A percentile compares a stretch with the other conserved stretches of the same genome.
Evolutionary conservation across 495 filamentous ascomycete species (phyloP).

Genomic region (Aspergillus panamensis): DNA sequence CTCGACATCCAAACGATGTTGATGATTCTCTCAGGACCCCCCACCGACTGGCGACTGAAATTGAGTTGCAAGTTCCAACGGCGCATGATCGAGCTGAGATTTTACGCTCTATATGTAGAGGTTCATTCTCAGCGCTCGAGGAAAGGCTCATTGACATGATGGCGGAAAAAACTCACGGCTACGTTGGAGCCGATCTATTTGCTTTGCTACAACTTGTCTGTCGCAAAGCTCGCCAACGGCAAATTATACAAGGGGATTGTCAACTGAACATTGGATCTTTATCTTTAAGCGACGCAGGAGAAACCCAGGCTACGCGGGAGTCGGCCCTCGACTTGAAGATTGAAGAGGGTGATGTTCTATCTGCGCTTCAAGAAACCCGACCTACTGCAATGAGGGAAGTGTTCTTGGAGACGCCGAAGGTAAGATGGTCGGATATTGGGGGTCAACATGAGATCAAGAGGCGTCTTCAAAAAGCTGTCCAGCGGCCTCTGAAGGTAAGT

Average conservation of each 20-base stretch:
- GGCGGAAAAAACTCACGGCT: slow-evolving; percentile 62
- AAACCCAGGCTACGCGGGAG: slow-evolving; percentile 10
- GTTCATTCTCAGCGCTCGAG: slow-evolving; percentile 26
- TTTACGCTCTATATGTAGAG: slow-evolving; percentile 48
- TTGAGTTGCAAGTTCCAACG: slow-evolving; percentile 80
- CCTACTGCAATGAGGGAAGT: slow-evolving; percentile 90
- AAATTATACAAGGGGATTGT: slow-evolving; percentile 12
- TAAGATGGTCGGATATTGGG: slow-evolving; percentile 86
- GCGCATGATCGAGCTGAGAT: slow-evolving; percentile 69
- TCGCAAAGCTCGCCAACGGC: slow-evolving; percentile 40
- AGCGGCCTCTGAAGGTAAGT: slow-evolving; percentile 63
- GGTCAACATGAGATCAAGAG: slow-evolving; percentile 80
- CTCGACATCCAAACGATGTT: slow-evolving; percentile 69
- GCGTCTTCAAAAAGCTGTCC: slow-evolving; percentile 58
- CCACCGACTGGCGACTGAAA: slow-evolving; percentile 63
- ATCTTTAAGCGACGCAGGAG: not conserved
- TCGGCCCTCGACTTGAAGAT: slow-evolving; percentile 28
- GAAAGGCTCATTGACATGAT: slow-evolving; percentile 43
- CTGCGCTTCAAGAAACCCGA: slow-evolving; percentile 55
- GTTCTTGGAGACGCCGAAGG: slow-evolving; percentile 80
- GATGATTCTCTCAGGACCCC: slow-evolving; percentile 66
- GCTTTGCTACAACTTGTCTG: slow-evolving; percentile 47
- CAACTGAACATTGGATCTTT: too few relatives aligned
- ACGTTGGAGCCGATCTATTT: slow-evolving; percentile 62
- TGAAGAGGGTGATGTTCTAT: slow-evolving; percentile 49